A percentile compares a stretch with the other conserved stretches of the same genome.
Evolutionary conservation across 2,329 filamentous ascomycete species (phyloP).

Genomic region (Plectosphaerella cucumerina): DNA sequence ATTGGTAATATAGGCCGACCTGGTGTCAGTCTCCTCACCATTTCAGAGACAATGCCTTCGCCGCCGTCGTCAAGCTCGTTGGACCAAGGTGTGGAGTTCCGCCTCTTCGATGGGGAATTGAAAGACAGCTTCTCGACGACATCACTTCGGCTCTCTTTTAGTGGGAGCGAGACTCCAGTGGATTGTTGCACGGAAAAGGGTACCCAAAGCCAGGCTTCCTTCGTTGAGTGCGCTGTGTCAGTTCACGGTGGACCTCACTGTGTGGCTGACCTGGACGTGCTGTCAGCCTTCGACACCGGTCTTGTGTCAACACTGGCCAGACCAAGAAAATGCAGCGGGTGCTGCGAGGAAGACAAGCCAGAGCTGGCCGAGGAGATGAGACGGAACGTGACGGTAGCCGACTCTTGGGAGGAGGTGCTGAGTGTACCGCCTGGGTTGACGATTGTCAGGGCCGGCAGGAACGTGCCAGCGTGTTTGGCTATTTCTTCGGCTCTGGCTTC

Average conservation of each 20-base stretch:
- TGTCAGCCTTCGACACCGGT: neutral
- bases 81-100: neutral
- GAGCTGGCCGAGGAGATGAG: neutral
- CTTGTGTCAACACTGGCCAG: neutral
- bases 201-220: neutral
- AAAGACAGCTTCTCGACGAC: neutral
- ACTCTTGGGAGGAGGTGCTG: neutral
- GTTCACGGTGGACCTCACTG: neutral
- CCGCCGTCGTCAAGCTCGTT: neutral
- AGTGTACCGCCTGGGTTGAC: neutral
- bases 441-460: neutral
- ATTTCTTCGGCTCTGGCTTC: neutral
- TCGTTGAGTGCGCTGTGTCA: neutral
- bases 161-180: too few relatives aligned
- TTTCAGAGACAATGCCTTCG: neutral
- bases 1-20: neutral
- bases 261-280: neutral
- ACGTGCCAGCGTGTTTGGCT: neutral
- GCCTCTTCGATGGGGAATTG: neutral
- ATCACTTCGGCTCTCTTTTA: slow-evolving; percentile 1
- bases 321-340: neutral
- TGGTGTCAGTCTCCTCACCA: neutral
- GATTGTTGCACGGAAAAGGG: too few relatives aligned
- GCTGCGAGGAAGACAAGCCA: neutral
- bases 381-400: neutral